phyloP scores from a whole-genome alignment of 441 rosid genomes.

The Kokia cookei region DNA sequence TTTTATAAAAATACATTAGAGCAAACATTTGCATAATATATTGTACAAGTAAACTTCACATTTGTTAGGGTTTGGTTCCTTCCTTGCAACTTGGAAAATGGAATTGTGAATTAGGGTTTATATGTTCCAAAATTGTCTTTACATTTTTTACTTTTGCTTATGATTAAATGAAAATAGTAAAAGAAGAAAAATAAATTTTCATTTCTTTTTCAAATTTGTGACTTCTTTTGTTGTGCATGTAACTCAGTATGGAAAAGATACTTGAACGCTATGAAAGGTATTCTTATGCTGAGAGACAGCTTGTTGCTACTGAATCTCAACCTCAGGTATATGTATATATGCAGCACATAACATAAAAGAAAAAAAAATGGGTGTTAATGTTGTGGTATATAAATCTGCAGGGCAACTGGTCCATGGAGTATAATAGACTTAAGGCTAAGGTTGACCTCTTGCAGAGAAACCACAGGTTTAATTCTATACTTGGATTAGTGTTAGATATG shows the following conservation, averaged over 20 bases:
- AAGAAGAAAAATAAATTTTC: neutral
- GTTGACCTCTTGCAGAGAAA: conserved; percentile 75
- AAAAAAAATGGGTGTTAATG: neutral
- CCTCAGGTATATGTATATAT: conserved; percentile 18
- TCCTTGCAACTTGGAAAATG: neutral
- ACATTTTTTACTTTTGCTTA: neutral
- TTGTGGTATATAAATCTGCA: conserved; percentile 10
- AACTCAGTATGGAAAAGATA: conserved; percentile 85
- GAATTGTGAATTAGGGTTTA: neutral
- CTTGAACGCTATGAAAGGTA: conserved; percentile 92
- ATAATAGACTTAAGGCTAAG: conserved; percentile 74
- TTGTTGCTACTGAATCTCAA: conserved; percentile 40
- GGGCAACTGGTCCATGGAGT: conserved; percentile 80
- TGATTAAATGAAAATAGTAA: neutral
- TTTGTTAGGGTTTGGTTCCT: no score
- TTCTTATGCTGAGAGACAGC: conserved; percentile 68
- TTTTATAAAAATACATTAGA: neutral
- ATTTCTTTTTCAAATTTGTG: no score
- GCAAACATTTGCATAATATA: neutral
- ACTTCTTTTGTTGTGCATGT: conserved; percentile 1
- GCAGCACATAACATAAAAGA: neutral
- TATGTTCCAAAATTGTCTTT: neutral
- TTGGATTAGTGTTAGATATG: neutral
- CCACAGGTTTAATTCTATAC: conserved; percentile 45
- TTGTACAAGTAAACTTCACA: neutral